Conservation (phyloP, 768 basidiomycete species). For the Dioszegia hungarica region DNA sequence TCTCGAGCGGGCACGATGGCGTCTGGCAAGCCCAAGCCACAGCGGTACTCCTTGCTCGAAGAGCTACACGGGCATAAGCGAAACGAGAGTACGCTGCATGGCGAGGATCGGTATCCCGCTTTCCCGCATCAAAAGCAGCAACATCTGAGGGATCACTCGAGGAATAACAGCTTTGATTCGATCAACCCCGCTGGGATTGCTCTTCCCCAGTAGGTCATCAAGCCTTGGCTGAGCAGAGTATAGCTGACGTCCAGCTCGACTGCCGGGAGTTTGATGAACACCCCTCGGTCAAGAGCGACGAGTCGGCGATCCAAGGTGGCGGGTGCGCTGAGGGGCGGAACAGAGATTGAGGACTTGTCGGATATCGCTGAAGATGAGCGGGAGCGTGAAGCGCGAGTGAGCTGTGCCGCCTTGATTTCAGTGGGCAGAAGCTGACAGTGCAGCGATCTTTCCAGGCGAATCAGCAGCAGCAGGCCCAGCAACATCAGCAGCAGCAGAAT, state of each 20-base stretch:
- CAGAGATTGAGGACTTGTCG: slow-evolving; percentile 31
- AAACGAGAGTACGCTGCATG: slow-evolving; percentile 14
- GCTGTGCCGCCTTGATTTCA: neutral
- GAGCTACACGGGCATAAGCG: slow-evolving; percentile 21
- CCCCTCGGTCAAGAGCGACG: slow-evolving; percentile 15
- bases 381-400: slow-evolving; percentile 7
- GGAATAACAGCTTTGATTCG: slow-evolving; percentile 20
- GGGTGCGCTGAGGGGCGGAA: slow-evolving; percentile 34
- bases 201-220: slow-evolving; percentile 17
- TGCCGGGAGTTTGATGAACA: neutral
- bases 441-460: neutral
- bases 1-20: neutral
- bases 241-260: slow-evolving; percentile 7
- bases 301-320: slow-evolving; percentile 35
- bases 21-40: neutral
- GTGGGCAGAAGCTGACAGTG: neutral
- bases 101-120: slow-evolving; percentile 39
- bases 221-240: neutral
- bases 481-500: neutral
- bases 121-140: slow-evolving; percentile 23
- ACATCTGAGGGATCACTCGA: slow-evolving; percentile 14
- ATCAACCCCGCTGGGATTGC: slow-evolving; percentile 20
- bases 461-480: slow-evolving; percentile 1
- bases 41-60: slow-evolving; percentile 25
- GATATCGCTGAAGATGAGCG: slow-evolving; percentile 36